Conservation (phyloP, 352 stramenopile genomes). For the Peronosclerospora sorghi region DNA sequence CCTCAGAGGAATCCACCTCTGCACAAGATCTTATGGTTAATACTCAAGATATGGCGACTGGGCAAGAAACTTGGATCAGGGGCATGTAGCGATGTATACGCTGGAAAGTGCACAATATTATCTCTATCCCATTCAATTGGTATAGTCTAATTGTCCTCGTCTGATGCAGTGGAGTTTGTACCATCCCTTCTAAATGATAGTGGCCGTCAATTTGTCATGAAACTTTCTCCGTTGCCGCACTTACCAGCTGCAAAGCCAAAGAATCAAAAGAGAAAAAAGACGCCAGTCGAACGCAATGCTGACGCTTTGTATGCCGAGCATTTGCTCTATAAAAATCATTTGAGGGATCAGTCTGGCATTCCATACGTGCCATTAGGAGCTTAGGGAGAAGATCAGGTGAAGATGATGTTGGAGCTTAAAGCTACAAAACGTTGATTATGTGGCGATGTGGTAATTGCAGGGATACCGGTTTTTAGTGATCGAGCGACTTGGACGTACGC, state of each 20-base stretch:
- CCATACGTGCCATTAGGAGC: constrained; percentile 58
- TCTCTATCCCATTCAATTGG: neutral
- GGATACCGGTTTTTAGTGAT: constrained; percentile 88
- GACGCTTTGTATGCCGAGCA: constrained; percentile 87
- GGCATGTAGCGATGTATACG: no score
- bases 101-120: neutral
- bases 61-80: constrained; percentile 72
- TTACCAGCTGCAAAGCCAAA: constrained; percentile 51
- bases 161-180: constrained; percentile 29
- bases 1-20: no score
- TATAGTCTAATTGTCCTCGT: constrained; percentile 1
- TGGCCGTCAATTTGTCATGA: constrained; percentile 27
- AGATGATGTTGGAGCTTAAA: neutral
- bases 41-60: constrained; percentile 73
- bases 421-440: no score
- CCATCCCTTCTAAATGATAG: constrained; percentile 25
- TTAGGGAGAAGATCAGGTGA: constrained; percentile 72
- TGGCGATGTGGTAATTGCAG: constrained; percentile 8
- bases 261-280: constrained; percentile 88
- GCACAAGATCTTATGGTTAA: no score
- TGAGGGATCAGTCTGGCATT: constrained; percentile 59
- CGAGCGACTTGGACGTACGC: constrained; percentile 77
- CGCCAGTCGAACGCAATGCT: no score
- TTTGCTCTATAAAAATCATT: constrained; percentile 79
- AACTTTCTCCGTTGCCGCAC: no score